Conservation (phyloP, 208 protist genomes). For the Crithidia mellificae region DNA sequence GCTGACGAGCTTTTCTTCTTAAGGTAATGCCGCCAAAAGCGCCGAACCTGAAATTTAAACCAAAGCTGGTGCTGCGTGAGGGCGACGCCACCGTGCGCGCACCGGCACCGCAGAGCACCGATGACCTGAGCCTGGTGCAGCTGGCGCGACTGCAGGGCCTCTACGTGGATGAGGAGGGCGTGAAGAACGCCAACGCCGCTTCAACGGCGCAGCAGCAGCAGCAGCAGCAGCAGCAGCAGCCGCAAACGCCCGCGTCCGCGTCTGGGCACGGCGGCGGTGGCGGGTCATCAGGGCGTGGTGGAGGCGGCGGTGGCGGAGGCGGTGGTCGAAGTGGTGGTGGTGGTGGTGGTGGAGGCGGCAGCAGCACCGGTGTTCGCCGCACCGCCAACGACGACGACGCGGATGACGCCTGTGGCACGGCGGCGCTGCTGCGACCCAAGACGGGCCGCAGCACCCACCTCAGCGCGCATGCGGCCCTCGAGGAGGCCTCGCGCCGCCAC, state of each 20-base stretch:
- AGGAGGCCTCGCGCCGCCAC: conserved; percentile 45
- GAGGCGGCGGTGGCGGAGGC: conserved; percentile 7
- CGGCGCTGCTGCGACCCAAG: conserved; percentile 25
- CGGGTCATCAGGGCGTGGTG: conserved; percentile 10
- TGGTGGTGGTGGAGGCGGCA: not conserved
- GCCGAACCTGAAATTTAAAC: conserved; percentile 72
- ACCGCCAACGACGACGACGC: not conserved
- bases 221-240: no score
- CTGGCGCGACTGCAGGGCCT: conserved; percentile 59
- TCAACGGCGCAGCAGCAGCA: no score
- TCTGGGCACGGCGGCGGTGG: not conserved
- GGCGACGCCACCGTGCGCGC: conserved; percentile 24
- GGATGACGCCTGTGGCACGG: conserved; percentile 4
- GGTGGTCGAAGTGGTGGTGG: not conserved
- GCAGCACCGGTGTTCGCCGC: not conserved
- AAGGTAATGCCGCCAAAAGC: conserved; percentile 80
- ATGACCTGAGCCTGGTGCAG: conserved; percentile 57
- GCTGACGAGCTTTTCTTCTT: no score
- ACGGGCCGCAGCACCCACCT: conserved; percentile 21
- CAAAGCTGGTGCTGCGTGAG: conserved; percentile 45
- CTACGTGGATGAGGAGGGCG: conserved; percentile 32
- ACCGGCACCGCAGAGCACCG: conserved; percentile 9
- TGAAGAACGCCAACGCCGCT: not conserved
- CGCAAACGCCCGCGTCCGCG: conserved; percentile 1
- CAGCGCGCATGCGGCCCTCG: conserved; percentile 35